Percentiles rank a stretch among this genome's conserved stretches.
These are phyloP conservation scores for Erythrophleum ivorense DNA, from an alignment of 331 rosid genomes.

Conservation along the genomic window DNA sequence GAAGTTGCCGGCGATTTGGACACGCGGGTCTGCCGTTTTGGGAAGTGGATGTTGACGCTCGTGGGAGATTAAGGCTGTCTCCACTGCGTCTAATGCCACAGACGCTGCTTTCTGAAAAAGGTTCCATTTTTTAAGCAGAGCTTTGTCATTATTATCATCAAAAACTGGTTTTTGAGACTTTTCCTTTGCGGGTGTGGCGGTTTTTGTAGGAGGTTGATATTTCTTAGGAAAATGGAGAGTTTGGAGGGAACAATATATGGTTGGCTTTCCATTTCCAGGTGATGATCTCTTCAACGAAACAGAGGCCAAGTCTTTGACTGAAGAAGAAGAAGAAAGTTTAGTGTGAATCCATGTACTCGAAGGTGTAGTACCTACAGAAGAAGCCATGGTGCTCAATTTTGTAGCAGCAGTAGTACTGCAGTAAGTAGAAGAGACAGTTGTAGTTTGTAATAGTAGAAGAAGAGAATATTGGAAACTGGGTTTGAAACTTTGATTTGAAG, in stretches of 20 bases:
- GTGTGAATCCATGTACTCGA: conserved; percentile 48
- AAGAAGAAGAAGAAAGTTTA: conserved; percentile 38
- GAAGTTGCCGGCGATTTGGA: conserved; percentile 92
- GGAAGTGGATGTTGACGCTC: conserved; percentile 75
- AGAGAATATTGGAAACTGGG: background rate
- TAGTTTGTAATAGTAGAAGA: background rate
- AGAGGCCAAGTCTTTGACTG: conserved; percentile 37
- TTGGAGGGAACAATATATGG: conserved; percentile 60
- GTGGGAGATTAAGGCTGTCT: conserved; percentile 55
- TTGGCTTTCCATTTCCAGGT: background rate
- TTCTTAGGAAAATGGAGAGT: conserved; percentile 63
- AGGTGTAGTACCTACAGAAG: conserved; percentile 35
- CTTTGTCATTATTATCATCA: background rate
- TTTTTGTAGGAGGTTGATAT: conserved; percentile 32
- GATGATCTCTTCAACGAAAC: conserved; percentile 28
- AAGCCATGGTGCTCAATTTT: conserved; percentile 59
- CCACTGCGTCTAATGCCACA: conserved; percentile 66
- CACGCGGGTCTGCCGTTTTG: conserved; percentile 84
- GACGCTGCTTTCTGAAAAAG: conserved; percentile 63
- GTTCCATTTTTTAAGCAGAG: conserved; percentile 53
- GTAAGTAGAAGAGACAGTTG: no score
- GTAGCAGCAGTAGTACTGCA: conserved; percentile 16
- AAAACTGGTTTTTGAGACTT: background rate
- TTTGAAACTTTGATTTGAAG: background rate
- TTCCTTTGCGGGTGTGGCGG: conserved; percentile 29